Percentiles rank a stretch among this genome's conserved stretches.
Evolutionary conservation across 345 rosid species (phyloP).

Genomic region (Nephelium lappaceum): DNA sequence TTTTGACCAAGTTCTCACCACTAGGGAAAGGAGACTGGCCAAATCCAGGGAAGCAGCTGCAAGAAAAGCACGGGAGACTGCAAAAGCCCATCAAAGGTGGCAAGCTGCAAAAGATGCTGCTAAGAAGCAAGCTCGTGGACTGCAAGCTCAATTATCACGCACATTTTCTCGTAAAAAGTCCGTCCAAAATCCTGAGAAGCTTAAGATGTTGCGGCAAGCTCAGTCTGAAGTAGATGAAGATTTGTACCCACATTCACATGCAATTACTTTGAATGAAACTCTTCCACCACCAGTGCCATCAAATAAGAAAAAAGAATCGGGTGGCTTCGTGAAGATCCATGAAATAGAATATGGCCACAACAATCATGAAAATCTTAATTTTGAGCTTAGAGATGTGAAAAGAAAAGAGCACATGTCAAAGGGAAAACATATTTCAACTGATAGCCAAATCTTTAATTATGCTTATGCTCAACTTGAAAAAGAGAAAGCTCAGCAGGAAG

Average conservation of each 20-base stretch:
- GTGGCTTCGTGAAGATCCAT: constrained; percentile 30
- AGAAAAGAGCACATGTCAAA: constrained; percentile 36
- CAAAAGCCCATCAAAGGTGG: constrained; percentile 82
- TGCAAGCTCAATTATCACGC: constrained; percentile 64
- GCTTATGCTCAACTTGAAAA: constrained; percentile 80
- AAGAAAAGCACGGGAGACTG: constrained; percentile 63
- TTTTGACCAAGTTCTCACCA: constrained; percentile 80
- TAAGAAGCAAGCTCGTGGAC: constrained; percentile 64
- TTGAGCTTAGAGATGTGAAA: constrained; percentile 33
- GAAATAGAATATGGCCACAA: constrained; percentile 51
- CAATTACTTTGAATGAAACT: constrained; percentile 34
- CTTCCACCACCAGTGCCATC: constrained; percentile 27
- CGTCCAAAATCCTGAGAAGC: constrained; percentile 32
- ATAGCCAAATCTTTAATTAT: constrained; percentile 75
- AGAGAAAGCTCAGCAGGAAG: constrained; percentile 73
- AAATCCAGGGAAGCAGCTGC: constrained; percentile 92
- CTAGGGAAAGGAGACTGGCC: constrained; percentile 73
- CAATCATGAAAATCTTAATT: constrained; percentile 34
- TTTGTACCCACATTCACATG: constrained; percentile 36
- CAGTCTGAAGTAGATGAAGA: constrained; percentile 42
- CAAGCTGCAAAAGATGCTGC: constrained; percentile 69
- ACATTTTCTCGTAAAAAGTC: constrained; percentile 59
- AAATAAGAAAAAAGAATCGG: constrained; percentile 39
- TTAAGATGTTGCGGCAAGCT: constrained; percentile 46
- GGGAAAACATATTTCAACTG: constrained; percentile 51